Percentiles rank a stretch among this genome's conserved stretches.
phyloP scores from a whole-genome alignment of 2,329 filamentous ascomycete species.

The Capronia coronata region DNA sequence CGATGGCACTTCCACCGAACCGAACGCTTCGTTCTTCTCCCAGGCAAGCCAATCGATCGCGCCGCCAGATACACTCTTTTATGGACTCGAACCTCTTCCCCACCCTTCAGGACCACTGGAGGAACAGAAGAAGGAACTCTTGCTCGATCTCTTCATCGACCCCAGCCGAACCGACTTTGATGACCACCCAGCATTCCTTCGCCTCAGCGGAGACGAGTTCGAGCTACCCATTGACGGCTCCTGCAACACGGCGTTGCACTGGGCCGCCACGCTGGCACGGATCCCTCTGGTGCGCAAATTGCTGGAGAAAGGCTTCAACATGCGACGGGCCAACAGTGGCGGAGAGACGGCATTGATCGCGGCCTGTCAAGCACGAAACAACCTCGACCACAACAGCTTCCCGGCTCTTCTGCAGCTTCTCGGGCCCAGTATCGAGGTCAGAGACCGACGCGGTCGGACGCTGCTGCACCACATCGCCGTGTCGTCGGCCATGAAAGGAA shows the following conservation, averaged over 20 bases:
- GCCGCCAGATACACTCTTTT: constrained; percentile 23
- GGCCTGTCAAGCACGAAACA: constrained; percentile 88
- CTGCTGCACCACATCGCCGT: constrained; percentile 95
- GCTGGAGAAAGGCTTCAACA: constrained; percentile 76
- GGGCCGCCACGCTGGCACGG: constrained; percentile 88
- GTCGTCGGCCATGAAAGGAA: constrained; percentile 89
- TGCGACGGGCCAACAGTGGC: constrained; percentile 77
- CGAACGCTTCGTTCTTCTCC: constrained; percentile 44
- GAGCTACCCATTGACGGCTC: constrained; percentile 89
- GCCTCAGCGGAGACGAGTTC: constrained; percentile 70
- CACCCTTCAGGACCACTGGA: constrained; percentile 55
- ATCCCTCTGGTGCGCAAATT: constrained; percentile 74
- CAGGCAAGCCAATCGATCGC: constrained; percentile 30
- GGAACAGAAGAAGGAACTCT: constrained; percentile 71
- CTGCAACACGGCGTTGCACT: constrained; percentile 81
- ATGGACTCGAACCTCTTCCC: constrained; percentile 41
- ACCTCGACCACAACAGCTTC: constrained; percentile 83
- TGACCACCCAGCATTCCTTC: constrained; percentile 69
- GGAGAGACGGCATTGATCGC: constrained; percentile 92
- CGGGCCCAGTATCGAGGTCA: constrained; percentile 80
- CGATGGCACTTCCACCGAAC: constrained; percentile 39
- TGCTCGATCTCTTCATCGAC: constrained; percentile 79
- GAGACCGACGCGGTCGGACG: constrained; percentile 82
- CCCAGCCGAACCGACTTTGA: constrained; percentile 62
- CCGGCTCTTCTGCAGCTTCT: constrained; percentile 84